Conservation (phyloP, 2,329 filamentous ascomycete species). For the Hypoxylon sp. region DNA sequence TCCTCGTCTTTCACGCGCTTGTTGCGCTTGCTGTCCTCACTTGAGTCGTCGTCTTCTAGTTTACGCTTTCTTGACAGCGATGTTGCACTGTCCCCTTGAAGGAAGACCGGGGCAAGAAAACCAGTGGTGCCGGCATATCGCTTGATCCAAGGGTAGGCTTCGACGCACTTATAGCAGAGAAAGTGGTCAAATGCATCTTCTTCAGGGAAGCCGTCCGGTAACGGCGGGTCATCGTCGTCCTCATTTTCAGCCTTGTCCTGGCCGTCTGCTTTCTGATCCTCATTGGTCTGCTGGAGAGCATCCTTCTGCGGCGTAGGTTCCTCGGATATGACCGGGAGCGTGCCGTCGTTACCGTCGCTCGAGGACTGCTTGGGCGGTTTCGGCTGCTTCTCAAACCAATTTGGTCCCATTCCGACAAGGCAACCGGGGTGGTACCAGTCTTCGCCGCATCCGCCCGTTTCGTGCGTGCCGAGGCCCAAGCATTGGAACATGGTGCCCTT, state of each 20-base stretch:
- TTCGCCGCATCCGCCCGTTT: constrained; percentile 90
- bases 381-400: constrained; percentile 69
- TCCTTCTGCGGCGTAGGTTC: constrained; percentile 46
- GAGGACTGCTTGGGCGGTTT: constrained; percentile 39
- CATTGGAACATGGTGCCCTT: constrained; percentile 99
- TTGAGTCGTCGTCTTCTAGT: constrained; percentile 60
- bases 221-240: constrained; percentile 67
- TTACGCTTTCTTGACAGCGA: constrained; percentile 69
- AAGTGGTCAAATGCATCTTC: constrained; percentile 92
- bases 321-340: constrained; percentile 60
- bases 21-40: constrained; percentile 45
- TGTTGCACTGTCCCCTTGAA: constrained; percentile 40
- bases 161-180: constrained; percentile 92
- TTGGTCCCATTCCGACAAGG: constrained; percentile 78
- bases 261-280: constrained; percentile 40
- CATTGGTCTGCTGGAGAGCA: constrained; percentile 29
- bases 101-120: constrained; percentile 78
- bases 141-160: constrained; percentile 91
- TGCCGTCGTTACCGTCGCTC: constrained; percentile 36
- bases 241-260: too few relatives aligned
- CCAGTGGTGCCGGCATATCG: constrained; percentile 80
- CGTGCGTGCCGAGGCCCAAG: constrained; percentile 79
- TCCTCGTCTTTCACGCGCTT: constrained; percentile 63
- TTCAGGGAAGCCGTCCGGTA: constrained; percentile 84
- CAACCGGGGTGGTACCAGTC: constrained; percentile 99